These are phyloP conservation scores for Pinus albicaulis DNA, from an alignment of 75 land plant species.

Conservation along the genomic window DNA sequence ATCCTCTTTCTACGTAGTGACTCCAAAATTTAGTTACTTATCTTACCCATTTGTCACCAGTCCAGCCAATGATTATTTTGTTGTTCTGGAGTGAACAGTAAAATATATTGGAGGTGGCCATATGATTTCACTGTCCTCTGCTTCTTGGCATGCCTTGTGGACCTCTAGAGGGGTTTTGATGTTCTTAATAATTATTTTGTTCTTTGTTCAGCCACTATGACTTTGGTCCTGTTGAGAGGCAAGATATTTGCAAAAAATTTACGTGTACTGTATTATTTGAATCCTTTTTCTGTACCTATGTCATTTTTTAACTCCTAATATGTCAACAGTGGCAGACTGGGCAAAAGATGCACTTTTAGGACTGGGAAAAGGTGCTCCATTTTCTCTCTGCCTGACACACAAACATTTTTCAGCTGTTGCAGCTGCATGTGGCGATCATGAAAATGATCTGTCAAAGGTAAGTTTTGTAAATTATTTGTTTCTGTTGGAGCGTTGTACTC, in stretches of 20 bases:
- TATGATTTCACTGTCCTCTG: background rate
- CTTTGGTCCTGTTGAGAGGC: background rate
- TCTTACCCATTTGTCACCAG: background rate
- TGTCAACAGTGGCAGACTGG: slow-evolving; percentile 78
- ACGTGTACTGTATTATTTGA: background rate
- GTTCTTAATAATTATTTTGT: background rate
- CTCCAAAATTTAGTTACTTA: background rate
- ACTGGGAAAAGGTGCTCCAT: slow-evolving; percentile 87
- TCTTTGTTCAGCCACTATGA: background rate
- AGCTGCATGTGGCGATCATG: slow-evolving; percentile 30
- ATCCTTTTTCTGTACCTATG: background rate
- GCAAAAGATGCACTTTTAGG: slow-evolving; percentile 83
- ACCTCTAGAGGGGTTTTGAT: background rate
- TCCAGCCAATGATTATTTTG: background rate
- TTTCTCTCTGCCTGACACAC: slow-evolving; percentile 80
- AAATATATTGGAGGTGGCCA: background rate
- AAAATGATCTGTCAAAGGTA: slow-evolving; percentile 42
- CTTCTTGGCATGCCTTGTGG: no score
- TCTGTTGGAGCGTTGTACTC: background rate
- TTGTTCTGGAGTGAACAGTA: background rate
- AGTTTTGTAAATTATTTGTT: slow-evolving; percentile 3
- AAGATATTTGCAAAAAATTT: background rate
- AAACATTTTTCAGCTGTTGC: slow-evolving; percentile 72
- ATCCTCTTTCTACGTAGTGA: background rate
- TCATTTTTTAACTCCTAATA: background rate